These are phyloP conservation scores for Dothistroma pini DNA, from an alignment of 2,329 filamentous ascomycete species.

Conservation along the genomic window DNA sequence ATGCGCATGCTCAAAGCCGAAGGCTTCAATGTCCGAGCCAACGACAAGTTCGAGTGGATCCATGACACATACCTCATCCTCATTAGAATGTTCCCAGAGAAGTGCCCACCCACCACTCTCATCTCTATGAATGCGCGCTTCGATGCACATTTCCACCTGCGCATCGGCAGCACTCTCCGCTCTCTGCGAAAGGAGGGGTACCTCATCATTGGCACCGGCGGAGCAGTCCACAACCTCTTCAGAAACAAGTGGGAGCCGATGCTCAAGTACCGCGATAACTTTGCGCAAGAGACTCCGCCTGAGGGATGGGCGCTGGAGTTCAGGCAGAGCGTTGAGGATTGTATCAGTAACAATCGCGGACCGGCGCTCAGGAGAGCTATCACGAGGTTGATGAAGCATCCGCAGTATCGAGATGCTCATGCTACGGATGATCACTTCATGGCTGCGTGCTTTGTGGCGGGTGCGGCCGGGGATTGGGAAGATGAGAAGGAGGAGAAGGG, in stretches of 20 bases:
- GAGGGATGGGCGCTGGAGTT: constrained; percentile 62
- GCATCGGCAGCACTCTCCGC: constrained; percentile 55
- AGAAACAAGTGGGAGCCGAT: constrained; percentile 64
- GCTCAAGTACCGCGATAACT: constrained; percentile 60
- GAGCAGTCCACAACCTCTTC: constrained; percentile 68
- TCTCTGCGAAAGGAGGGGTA: constrained; percentile 53
- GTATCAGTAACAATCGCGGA: constrained; percentile 52
- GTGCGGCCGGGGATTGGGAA: constrained; percentile 48
- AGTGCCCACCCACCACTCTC: constrained; percentile 64
- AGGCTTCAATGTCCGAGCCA: constrained; percentile 54
- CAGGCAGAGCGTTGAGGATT: constrained; percentile 61
- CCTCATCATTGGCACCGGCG: constrained; percentile 58
- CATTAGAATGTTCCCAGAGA: constrained; percentile 64
- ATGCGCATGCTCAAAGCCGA: constrained; percentile 48
- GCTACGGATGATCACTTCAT: constrained; percentile 70
- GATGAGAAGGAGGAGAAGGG: constrained; percentile 36
- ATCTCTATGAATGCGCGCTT: constrained; percentile 54
- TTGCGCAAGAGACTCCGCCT: constrained; percentile 57
- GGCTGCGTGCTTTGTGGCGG: constrained; percentile 61
- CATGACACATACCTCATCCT: constrained; percentile 68
- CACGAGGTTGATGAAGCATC: constrained; percentile 65
- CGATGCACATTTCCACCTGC: constrained; percentile 55
- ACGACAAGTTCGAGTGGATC: constrained; percentile 64
- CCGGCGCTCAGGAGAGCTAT: constrained; percentile 54
- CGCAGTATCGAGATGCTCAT: constrained; percentile 62